phyloP scores from a whole-genome alignment of 179 eudicot species.

The Silene noctiflora region DNA sequence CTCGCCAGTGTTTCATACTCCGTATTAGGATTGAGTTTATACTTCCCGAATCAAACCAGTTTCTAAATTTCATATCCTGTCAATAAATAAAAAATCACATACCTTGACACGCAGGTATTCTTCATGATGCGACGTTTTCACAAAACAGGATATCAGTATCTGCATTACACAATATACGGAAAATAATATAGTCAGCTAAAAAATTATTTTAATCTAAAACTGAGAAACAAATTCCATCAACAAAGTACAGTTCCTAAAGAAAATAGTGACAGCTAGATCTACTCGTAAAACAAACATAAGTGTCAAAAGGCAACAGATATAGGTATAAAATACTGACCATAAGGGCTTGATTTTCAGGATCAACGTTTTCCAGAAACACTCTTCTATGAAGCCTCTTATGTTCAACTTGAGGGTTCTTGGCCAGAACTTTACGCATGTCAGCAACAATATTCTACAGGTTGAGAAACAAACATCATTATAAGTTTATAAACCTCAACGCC shows the following conservation, averaged over 20 bases:
- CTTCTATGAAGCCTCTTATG: constrained; percentile 93
- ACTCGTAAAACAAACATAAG: background rate
- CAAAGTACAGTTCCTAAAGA: background rate
- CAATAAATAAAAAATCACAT: constrained; percentile 17
- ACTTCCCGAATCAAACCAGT: background rate
- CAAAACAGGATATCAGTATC: constrained; percentile 81
- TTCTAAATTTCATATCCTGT: background rate
- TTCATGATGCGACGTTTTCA: constrained; percentile 88
- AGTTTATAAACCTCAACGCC: no score
- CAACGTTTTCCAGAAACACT: constrained; percentile 69
- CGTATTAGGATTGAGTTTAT: background rate
- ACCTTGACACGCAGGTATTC: constrained; percentile 89
- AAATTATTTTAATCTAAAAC: background rate
- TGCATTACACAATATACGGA: constrained; percentile 24
- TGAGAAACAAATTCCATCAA: background rate
- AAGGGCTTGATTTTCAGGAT: constrained; percentile 93
- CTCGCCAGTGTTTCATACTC: background rate
- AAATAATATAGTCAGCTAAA: background rate
- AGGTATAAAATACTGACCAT: constrained; percentile 37
- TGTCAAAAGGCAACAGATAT: background rate
- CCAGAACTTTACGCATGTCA: constrained; percentile 95
- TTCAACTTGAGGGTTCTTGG: constrained; percentile 94
- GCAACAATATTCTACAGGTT: constrained; percentile 78
- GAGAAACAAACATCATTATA: background rate
- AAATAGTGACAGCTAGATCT: background rate